These are phyloP conservation scores for Mentha longifolia DNA, from an alignment of 257 asterid species.

Conservation along the genomic window DNA sequence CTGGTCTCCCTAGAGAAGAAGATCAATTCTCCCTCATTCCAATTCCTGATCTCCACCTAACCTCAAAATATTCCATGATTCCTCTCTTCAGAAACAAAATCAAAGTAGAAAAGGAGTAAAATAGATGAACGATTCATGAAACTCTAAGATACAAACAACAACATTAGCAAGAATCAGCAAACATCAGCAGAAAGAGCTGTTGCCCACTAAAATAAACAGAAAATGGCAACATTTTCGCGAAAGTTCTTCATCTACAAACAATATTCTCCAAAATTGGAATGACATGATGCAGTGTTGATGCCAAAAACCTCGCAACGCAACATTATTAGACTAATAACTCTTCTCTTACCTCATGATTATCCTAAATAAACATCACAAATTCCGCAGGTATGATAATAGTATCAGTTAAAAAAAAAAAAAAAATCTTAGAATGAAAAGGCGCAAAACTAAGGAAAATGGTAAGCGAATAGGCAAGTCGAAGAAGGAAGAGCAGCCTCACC, in stretches of 20 bases:
- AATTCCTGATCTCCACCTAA: background rate
- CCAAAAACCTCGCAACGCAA: background rate
- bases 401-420: background rate
- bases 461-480: background rate
- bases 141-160: background rate
- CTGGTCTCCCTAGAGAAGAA: background rate
- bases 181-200: background rate
- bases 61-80: background rate
- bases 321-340: background rate
- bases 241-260: background rate
- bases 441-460: background rate
- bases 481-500: slow-evolving; percentile 23
- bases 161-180: slow-evolving; percentile 9
- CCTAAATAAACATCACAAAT: slow-evolving; percentile 1
- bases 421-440: background rate
- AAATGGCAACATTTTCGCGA: slow-evolving; percentile 13
- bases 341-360: background rate
- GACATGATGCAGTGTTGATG: background rate
- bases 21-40: background rate
- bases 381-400: background rate
- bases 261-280: background rate
- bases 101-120: background rate
- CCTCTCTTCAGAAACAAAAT: background rate
- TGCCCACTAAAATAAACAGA: background rate
- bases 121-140: background rate